phyloP scores from a whole-genome alignment of 2,329 filamentous ascomycete genomes.

The Cadophora malorum region DNA sequence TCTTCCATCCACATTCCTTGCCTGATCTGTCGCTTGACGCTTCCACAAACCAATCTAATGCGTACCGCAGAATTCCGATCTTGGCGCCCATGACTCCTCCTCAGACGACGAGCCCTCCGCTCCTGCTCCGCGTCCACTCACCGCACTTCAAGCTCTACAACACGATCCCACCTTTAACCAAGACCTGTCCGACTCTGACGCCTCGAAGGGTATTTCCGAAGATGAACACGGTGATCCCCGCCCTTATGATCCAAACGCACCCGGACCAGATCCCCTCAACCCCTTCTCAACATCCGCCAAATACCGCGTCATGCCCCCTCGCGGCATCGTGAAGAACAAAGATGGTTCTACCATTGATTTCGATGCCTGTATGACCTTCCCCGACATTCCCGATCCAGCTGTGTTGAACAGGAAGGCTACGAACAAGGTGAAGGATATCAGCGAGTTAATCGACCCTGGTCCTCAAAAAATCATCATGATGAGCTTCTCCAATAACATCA shows the following conservation, averaged over 20 bases:
- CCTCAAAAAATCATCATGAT: not conserved
- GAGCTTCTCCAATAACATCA: not conserved
- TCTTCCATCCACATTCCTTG: not conserved
- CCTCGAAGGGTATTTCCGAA: not conserved
- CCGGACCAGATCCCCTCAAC: not conserved
- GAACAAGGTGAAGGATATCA: not conserved
- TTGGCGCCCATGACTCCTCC: not conserved
- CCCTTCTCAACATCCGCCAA: constrained; percentile 6
- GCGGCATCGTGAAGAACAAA: constrained; percentile 1
- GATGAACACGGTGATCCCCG: not conserved
- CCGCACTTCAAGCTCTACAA: too few relatives aligned
- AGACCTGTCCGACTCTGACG: constrained; percentile 8
- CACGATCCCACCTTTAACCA: not conserved
- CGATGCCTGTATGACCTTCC: constrained; percentile 9
- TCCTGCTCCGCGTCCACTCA: not conserved
- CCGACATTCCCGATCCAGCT: not conserved
- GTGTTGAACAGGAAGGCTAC: not conserved
- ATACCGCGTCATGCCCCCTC: constrained; percentile 13
- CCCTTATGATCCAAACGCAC: not conserved
- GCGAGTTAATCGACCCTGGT: not conserved
- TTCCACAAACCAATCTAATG: not conserved
- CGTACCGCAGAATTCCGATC: not conserved
- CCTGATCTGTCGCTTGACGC: not conserved
- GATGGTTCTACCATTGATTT: constrained; percentile 1
- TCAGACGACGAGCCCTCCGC: not conserved